Evolutionary conservation across 2,329 filamentous ascomycete species (phyloP), one percentile per base, ranked within the genome.

Genomic region (Monosporascus sp.): DNA sequence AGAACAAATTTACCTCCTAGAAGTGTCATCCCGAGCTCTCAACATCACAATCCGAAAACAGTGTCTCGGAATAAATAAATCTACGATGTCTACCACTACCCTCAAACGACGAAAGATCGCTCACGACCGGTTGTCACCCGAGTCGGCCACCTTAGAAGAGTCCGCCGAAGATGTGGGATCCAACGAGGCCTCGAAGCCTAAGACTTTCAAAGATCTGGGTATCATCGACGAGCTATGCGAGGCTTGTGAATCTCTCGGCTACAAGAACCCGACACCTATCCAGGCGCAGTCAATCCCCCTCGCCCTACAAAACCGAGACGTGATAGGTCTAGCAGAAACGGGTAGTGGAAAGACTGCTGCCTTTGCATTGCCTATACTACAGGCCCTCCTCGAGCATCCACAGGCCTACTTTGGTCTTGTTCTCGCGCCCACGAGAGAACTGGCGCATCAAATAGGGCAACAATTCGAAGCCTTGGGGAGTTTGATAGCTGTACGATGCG

Each of bases 301-400:
- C 49, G 92, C 92, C 37, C 78, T 97, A 4, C 73, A 88, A 64
- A 85, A 88, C 50, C 83, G 90, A 64, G 94, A 97, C 70, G 78
- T 97, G 37, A 96, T 99, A 61, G 94, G 92, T 43, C 79, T 97
- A 49, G 94, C 94, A 35, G 93, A 99, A 72, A 99, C 94, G 0
- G 94, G 94, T 61, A 91, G 86, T 66, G 94, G 94, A 72, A 99
- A 97, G 76, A 97, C 94, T 0, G 93, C 91, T 6, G 92, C 94
- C 0, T 99, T 97, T 68, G 91, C 90, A 0, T 77, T 99, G 3
- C 94, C 94, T 1, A 95, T 99, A 39, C 80, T 99, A 2, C 92
- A 97, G 69, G 85, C 88, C 3, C 82, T 99, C 1, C 88, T 97
- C 73, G 88, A 94, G 52, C 90, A 91, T 63, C 92, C 92, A 0